Base-by-base conservation (phyloP, 148 eudicot species). In the Diospyros kaki region DNA sequence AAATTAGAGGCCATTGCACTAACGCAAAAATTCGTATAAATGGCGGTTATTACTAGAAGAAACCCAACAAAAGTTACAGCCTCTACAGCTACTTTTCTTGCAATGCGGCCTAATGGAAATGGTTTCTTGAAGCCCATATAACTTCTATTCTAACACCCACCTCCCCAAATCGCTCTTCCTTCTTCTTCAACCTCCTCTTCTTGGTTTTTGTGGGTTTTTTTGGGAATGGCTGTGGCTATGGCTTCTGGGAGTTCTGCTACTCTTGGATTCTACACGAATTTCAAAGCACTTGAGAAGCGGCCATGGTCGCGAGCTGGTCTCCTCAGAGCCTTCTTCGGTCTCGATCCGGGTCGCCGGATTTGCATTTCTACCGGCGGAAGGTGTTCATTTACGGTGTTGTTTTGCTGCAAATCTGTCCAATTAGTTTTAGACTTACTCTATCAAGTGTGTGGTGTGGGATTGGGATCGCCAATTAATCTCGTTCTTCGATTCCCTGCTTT, bases 171-270 rank as follows among this genome's bases (percentile, higher is more conserved):
- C 46, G 6, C 52, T 48, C 52, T 8, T 48, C 52, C 52, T 48
- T 8, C 52, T 48, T 63, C 68, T 67, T 74, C 75, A 59, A 45
- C 13, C 63, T 54, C 40, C 69, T 62, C 46, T 62, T 80, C 58
- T 72, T 65, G 75, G 17, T 59, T 6, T 73, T 59, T 61, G 66
- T 71, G 60, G 63, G 77, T 71, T 77, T 28, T 28, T 0, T 5
- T 61, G 43, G 44, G 60, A 88, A 76, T 90, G 93, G 89, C 91
- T 76, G 87, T 91, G 75, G 86, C 90, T 55, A 93, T 93, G 92
- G 89, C 90, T 79, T 86, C 98, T 83, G 86, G 78, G 78, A 73
- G 88, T 73, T 28, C 28, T 28, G 53, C 71, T 78, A 73, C 79
- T 50, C 28, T 73, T 59, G 87, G 86, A 39, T 52, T 84, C 68